Base-by-base conservation (phyloP, 2,329 filamentous ascomycete genomes). In the Penicillium sumatraense region DNA sequence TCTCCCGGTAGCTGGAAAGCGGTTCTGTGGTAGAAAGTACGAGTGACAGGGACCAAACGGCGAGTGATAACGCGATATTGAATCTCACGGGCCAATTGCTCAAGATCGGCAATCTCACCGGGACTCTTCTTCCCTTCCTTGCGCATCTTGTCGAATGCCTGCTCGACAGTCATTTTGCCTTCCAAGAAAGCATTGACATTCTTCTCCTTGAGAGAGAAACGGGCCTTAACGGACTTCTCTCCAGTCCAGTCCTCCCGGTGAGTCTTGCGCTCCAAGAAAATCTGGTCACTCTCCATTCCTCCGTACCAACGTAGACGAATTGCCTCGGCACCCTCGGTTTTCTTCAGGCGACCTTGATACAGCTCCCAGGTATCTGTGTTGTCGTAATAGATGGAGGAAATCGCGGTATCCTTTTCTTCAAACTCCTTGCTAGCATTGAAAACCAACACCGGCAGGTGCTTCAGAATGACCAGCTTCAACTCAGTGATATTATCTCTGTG, bases 171-270 rank as follows among this genome's bases (percentile, higher is more conserved):
- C 69, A 96, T 83, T 66, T 92, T 87, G 51, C 95, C 95, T 48
- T 83, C 83, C 75, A 99, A 80, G 72, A 93, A 99, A 13, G 91
- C 84, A 70, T 98, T 98, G 69, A 99, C 89, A 60, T 97, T 90
- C 83, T 99, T 99, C 79, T 99, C 95, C 80, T 99, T 98, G 61
- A 95, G 82, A 8, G 90, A 84, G 70, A 99, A 99, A 40, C 95
- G 89, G 40, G 95, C 93, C 80, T 99, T 99, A 77, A 99, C 95
- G 1, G 93, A 98, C 78, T 98, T 96, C 74, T 99, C 95, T 55
- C 95, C 95, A 0, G 95, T 99, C 95, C 95, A 99, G 74, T 99
- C 95, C 75, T 99, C 95, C 35, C 95, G 89, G 79, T 99, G 95
- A 1, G 95, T 99, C 78, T 99, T 99, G 59, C 95, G 86, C 80